Conservation (phyloP, 2,329 filamentous ascomycete genomes). For the Diaporthe ilicicola region DNA sequence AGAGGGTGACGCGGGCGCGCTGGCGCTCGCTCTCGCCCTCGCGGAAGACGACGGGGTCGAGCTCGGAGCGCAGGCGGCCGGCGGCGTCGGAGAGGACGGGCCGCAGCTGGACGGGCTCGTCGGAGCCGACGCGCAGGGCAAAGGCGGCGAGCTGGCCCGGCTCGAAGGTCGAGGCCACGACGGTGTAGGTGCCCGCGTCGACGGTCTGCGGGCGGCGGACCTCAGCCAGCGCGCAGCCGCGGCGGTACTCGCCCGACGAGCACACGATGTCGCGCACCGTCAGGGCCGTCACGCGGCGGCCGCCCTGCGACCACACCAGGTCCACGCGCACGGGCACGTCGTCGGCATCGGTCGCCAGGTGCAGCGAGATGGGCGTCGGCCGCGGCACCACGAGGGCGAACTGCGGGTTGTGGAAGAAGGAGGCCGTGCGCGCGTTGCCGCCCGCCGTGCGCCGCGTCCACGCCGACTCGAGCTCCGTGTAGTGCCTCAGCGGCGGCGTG, state of each 20-base stretch:
- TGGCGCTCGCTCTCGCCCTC: conserved; percentile 54
- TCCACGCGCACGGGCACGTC: conserved; percentile 85
- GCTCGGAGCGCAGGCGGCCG: conserved; percentile 71
- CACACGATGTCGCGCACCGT: conserved; percentile 80
- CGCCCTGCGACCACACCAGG: conserved; percentile 75
- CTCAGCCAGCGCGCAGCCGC: conserved; percentile 77
- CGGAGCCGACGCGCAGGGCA: conserved; percentile 76
- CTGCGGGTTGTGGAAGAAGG: conserved; percentile 88
- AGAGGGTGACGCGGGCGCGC: conserved; percentile 49
- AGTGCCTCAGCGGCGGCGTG: conserved; percentile 64
- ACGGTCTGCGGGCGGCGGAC: conserved; percentile 50
- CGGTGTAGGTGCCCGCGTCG: conserved; percentile 79
- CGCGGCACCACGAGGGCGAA: conserved; percentile 71
- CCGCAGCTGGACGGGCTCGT: conserved; percentile 61
- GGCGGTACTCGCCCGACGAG: conserved; percentile 88
- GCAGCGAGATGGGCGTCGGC: conserved; percentile 71
- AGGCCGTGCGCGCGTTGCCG: conserved; percentile 79
- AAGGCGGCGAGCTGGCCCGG: conserved; percentile 79
- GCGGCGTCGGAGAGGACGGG: conserved; percentile 77
- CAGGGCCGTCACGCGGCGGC: conserved; percentile 75
- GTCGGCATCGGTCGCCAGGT: conserved; percentile 73
- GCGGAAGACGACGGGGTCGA: conserved; percentile 46
- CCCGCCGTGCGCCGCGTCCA: conserved; percentile 87
- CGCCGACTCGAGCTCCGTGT: conserved; percentile 65
- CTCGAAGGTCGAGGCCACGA: conserved; percentile 92